Evolutionary conservation across 805 yeast genomes (phyloP).

Genomic region (Saccharomyces kudriavzevii): DNA sequence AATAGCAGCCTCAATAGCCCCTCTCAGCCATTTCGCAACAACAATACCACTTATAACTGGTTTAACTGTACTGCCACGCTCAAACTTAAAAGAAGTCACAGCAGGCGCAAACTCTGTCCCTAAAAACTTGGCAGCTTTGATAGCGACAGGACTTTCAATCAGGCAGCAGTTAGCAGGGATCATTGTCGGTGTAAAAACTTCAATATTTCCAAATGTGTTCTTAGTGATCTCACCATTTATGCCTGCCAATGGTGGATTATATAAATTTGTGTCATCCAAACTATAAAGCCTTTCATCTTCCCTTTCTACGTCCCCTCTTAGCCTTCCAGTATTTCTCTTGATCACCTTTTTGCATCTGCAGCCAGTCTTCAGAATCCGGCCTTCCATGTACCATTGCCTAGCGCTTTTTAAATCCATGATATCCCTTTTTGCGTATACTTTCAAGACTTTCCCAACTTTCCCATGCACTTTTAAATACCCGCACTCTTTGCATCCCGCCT

Average conservation of each 20-base stretch:
- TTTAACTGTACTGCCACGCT: conserved; percentile 38
- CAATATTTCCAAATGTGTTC: conserved; percentile 78
- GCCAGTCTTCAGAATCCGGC: conserved; percentile 67
- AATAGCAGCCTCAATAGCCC: conserved; percentile 27
- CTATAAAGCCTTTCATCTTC: conserved; percentile 69
- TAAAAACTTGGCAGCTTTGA: conserved; percentile 61
- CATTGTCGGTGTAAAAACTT: conserved; percentile 70
- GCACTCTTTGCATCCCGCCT: conserved; percentile 52
- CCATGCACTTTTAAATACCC: conserved; percentile 55
- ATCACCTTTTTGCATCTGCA: conserved; percentile 50
- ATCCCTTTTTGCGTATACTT: conserved; percentile 61
- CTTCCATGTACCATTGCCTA: conserved; percentile 78
- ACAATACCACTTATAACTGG: conserved; percentile 72
- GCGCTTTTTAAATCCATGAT: conserved; percentile 63
- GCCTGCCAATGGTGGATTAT: conserved; percentile 54
- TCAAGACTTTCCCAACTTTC: conserved; percentile 36
- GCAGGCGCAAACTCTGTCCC: conserved; percentile 81
- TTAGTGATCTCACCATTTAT: conserved; percentile 60
- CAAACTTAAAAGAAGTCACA: conserved; percentile 78
- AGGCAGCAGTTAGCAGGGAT: conserved; percentile 72
- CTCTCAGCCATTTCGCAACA: conserved; percentile 47
- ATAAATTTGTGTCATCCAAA: conserved; percentile 66
- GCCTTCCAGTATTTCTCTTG: conserved; percentile 31
- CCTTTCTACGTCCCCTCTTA: conserved; percentile 41
- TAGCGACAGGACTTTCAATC: conserved; percentile 46